Conservation (phyloP, 2,329 filamentous ascomycete species). For the Nemania sp. region DNA sequence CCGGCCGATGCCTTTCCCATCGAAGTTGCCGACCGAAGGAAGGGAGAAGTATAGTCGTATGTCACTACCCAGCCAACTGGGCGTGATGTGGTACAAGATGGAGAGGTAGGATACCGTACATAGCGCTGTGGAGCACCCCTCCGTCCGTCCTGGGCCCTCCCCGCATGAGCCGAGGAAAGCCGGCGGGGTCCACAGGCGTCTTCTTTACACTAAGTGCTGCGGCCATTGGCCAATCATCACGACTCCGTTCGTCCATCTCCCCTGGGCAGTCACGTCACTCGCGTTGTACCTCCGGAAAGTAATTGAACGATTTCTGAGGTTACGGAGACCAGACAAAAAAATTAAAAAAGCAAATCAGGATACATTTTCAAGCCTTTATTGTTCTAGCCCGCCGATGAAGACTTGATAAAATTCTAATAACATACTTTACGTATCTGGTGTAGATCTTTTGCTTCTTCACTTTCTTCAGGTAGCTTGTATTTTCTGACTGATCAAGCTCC, state of each 20-base stretch:
- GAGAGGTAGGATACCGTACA: slow-evolving; percentile 3
- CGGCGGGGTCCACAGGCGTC: slow-evolving; percentile 13
- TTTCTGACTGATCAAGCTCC: no score
- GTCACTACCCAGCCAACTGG: slow-evolving; percentile 17
- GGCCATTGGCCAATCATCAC: slow-evolving; percentile 29
- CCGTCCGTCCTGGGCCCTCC: slow-evolving; percentile 22
- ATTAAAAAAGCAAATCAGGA: no score
- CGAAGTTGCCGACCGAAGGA: neutral
- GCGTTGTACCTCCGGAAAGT: neutral
- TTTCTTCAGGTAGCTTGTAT: no score
- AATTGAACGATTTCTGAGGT: neutral
- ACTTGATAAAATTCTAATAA: no score
- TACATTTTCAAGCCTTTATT: no score
- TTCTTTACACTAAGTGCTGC: neutral
- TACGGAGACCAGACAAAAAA: neutral
- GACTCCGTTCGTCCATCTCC: slow-evolving; percentile 15
- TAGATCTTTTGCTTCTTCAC: no score
- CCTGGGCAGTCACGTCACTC: neutral
- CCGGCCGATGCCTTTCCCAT: no score
- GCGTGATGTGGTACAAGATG: slow-evolving; percentile 12
- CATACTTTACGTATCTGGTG: no score
- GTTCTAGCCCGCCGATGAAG: no score
- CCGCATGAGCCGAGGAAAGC: slow-evolving; percentile 43
- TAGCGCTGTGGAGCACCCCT: slow-evolving; percentile 19
- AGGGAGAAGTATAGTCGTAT: neutral